These are phyloP conservation scores for Russula compacta DNA, from an alignment of 768 basidiomycete genomes.

Conservation along the genomic window DNA sequence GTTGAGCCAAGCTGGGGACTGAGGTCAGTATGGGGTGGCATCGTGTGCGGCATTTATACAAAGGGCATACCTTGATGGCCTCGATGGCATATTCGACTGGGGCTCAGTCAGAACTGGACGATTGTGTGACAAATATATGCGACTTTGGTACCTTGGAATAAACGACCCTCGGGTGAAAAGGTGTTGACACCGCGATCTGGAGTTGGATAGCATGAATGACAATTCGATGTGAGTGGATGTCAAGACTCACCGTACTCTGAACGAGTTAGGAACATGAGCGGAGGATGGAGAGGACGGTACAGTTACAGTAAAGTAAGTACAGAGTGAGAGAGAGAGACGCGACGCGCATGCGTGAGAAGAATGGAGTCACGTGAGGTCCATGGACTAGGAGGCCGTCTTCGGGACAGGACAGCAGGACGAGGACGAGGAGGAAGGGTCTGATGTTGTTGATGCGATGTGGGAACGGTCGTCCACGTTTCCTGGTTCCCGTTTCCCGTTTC, in stretches of 20 bases:
- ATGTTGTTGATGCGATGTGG: too few species aligned
- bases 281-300: not conserved
- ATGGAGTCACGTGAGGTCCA: not conserved
- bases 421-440: not conserved
- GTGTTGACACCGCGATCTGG: constrained; percentile 96
- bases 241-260: constrained; percentile 74
- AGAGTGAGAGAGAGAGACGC: not conserved
- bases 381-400: not conserved
- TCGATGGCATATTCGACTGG: constrained; percentile 99
- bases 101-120: constrained; percentile 17
- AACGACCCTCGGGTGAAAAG: constrained; percentile 95
- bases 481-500: too few species aligned
- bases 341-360: constrained; percentile 16
- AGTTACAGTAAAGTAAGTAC: too few species aligned
- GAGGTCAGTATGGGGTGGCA: not conserved
- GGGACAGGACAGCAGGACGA: not conserved
- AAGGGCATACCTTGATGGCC: constrained; percentile 78
- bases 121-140: not conserved
- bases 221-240: not conserved
- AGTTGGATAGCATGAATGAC: not conserved
- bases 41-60: not conserved
- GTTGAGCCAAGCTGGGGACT: constrained; percentile 83
- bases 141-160: constrained; percentile 78
- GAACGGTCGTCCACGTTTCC: too few species aligned
- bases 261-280: constrained; percentile 81